A percentile compares a stretch with the other conserved stretches of the same genome.
These are phyloP conservation scores for Chytriomyces sp. DNA, from an alignment of 192 early-diverging fungal species.

Conservation along the genomic window DNA sequence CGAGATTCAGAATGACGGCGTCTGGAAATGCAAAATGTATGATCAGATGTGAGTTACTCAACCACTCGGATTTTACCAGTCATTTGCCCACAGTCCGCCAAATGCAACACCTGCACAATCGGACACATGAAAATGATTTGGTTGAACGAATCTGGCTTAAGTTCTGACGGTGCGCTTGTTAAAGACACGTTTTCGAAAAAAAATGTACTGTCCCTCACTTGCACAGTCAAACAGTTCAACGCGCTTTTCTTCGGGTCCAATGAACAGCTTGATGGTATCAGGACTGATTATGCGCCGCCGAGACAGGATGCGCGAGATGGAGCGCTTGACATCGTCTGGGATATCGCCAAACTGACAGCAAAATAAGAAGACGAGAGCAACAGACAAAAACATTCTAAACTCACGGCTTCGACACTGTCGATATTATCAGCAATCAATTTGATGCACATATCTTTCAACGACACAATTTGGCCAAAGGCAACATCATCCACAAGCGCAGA, in stretches of 20 bases:
- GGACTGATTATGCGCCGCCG: conserved; percentile 71
- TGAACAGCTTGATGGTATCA: conserved; percentile 71
- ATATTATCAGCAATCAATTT: conserved; percentile 71
- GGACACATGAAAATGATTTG: conserved; percentile 71
- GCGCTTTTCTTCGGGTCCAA: conserved; percentile 60
- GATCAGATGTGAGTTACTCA: neutral
- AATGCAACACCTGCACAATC: conserved; percentile 60
- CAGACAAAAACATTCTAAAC: neutral
- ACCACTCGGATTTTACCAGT: conserved; percentile 32
- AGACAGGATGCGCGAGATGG: conserved; percentile 77
- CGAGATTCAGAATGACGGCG: conserved; percentile 42
- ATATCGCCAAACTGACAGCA: conserved; percentile 76
- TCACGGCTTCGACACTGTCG: conserved; percentile 76
- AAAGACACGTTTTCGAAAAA: conserved; percentile 5
- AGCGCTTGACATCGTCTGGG: conserved; percentile 65
- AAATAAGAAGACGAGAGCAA: neutral
- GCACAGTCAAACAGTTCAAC: conserved; percentile 83
- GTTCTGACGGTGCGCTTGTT: neutral
- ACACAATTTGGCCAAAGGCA: conserved; percentile 6
- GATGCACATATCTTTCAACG: conserved; percentile 49
- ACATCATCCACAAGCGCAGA: conserved; percentile 17
- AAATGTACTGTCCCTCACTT: conserved; percentile 35
- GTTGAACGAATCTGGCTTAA: conserved; percentile 58
- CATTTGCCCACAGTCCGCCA: conserved; percentile 79
- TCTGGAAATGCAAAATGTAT: neutral